These are phyloP conservation scores for Penicillium psychrosexuale DNA, from an alignment of 2,329 filamentous ascomycete species.

Conservation along the genomic window DNA sequence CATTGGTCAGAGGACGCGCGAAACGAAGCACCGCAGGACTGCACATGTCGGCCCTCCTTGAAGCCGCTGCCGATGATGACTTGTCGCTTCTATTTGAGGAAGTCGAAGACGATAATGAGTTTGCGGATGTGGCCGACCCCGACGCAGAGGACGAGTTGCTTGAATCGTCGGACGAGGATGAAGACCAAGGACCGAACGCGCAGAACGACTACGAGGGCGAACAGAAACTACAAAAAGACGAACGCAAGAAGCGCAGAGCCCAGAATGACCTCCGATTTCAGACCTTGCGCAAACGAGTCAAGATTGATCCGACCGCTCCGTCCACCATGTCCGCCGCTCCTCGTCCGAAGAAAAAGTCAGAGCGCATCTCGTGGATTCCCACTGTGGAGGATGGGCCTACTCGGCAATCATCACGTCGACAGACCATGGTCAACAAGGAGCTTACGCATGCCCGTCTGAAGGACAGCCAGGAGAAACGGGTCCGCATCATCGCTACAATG, in stretches of 20 bases:
- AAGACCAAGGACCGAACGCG: conserved; percentile 61
- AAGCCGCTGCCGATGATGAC: conserved; percentile 69
- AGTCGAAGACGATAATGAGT: conserved; percentile 71
- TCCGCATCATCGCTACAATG: conserved; percentile 54
- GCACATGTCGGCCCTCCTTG: conserved; percentile 73
- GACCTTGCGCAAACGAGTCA: conserved; percentile 66
- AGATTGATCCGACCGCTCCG: conserved; percentile 58
- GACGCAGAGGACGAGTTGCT: conserved; percentile 72
- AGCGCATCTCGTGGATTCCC: conserved; percentile 67
- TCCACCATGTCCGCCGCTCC: conserved; percentile 39
- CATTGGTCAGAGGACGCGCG: conserved; percentile 51
- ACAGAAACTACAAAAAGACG: conserved; percentile 75
- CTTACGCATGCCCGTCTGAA: conserved; percentile 50
- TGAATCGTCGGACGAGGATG: conserved; percentile 83
- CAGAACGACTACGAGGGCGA: conserved; percentile 74
- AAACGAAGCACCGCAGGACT: conserved; percentile 81
- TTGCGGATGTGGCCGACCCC: conserved; percentile 48
- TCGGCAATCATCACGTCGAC: conserved; percentile 59
- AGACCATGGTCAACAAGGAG: conserved; percentile 65
- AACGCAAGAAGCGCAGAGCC: conserved; percentile 77
- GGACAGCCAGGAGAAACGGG: conserved; percentile 48
- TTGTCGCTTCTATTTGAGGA: conserved; percentile 63
- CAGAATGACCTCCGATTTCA: conserved; percentile 65
- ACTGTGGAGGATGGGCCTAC: conserved; percentile 60
- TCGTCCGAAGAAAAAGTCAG: conserved; percentile 65